Percentiles rank a stretch among this genome's conserved stretches.
phyloP scores from a whole-genome alignment of 225 moss, liverwort and hornwort species.

The Pleurozium schreberi region DNA sequence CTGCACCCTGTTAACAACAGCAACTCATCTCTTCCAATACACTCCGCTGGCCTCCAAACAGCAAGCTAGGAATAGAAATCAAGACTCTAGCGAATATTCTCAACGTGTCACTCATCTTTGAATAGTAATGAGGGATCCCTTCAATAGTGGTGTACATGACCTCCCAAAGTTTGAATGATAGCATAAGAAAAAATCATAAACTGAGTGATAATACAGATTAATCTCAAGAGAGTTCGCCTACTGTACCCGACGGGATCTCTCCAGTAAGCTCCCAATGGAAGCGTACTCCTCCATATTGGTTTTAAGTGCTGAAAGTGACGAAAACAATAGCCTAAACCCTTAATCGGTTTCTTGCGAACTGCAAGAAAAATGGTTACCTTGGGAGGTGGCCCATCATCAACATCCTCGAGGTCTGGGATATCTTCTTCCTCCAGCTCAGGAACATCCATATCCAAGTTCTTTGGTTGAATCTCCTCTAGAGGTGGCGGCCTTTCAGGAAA shows the following conservation, averaged over 20 bases:
- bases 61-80: not conserved
- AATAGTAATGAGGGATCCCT: not conserved
- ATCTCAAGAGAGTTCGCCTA: not conserved
- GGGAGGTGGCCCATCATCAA: constrained; percentile 16
- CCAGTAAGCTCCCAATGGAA: not conserved
- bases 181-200: not conserved
- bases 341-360: not conserved
- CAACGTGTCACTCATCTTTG: not conserved
- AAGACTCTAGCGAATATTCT: not conserved
- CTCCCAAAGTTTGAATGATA: not conserved
- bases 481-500: not conserved
- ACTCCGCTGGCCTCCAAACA: not conserved
- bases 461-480: not conserved
- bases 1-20: not conserved
- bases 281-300: not conserved
- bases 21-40: not conserved
- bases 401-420: constrained; percentile 48
- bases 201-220: not conserved
- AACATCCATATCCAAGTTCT: constrained; percentile 17
- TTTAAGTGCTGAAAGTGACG: not conserved
- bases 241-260: not conserved
- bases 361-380: constrained; percentile 7
- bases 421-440: constrained; percentile 51
- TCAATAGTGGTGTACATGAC: not conserved
- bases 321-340: not conserved